Base-by-base conservation (phyloP, 306 rosid species). In the Senna tora region DNA sequence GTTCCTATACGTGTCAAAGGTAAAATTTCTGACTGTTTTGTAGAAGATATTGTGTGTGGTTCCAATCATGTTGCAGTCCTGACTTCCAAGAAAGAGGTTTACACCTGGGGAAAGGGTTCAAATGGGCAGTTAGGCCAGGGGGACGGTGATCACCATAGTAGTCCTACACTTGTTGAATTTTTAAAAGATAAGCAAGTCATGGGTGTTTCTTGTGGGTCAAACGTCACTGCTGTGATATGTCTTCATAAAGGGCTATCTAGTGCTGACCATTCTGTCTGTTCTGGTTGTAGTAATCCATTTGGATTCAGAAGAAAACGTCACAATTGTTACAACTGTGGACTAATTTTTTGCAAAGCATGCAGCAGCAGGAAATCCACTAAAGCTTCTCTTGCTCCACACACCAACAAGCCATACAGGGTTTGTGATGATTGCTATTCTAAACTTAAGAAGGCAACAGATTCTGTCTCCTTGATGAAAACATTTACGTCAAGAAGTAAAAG, bases 41-140 rank as follows among this genome's bases (percentile, higher is more conserved):
- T 93, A 2, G 96, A 88, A 81, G 98, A 88, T 78, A 81, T 93
- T 53, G 86, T 96, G 2, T 90, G 98, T 69, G 98, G 98, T 80
- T 90, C 98, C 59, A 84, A 71, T 84, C 98, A 93, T 65, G 90
- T 90, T 79, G 98, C 96, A 25, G 89, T 88, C 76, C 79, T 93
- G 82, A 93, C 98, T 71, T 88, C 98, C 75, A 88, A 81, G 80
- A 42, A 87, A 54, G 93, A 90, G 88, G 89, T 93, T 82, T 93
- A 85, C 86, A 93, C 97, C 42, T 93, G 98, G 96, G 98, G 98
- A 73, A 90, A 89, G 71, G 98, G 98, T 60, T 84, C 89, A 68
- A 93, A 90, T 77, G 98, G 98, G 73, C 98, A 93, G 79, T 79
- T 93, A 83, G 98, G 98, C 54, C 98, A 93, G 21, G 97, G 97